Percentiles rank a stretch among this genome's conserved stretches.
Conservation (phyloP, 352 stramenopile genomes). For the Globisporangium nunn region DNA sequence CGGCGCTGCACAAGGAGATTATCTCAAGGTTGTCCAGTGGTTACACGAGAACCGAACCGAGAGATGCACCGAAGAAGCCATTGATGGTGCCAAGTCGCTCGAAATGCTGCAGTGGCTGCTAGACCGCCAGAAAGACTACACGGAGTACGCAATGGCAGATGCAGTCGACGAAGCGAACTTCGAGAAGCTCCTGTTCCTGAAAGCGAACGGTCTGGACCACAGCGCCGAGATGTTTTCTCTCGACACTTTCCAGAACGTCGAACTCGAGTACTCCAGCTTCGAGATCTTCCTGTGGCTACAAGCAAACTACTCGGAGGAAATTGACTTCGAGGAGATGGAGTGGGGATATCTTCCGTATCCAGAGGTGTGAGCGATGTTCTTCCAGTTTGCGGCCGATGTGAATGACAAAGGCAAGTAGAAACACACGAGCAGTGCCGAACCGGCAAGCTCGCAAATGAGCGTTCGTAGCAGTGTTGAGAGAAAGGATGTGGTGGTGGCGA, state of each 20-base stretch:
- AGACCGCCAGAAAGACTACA: slow-evolving; percentile 1
- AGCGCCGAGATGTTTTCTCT: background rate
- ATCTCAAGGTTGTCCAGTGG: slow-evolving; percentile 1
- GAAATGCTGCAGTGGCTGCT: background rate
- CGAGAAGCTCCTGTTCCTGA: slow-evolving; percentile 1
- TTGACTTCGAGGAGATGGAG: background rate
- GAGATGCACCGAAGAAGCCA: background rate
- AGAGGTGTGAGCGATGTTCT: background rate
- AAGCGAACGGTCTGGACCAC: background rate
- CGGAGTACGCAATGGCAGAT: slow-evolving; percentile 10
- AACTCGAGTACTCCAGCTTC: background rate
- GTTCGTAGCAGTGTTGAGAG: no score
- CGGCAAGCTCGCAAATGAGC: no score
- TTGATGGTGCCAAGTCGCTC: background rate
- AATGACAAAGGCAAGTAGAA: no score
- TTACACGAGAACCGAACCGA: background rate
- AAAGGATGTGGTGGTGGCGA: no score
- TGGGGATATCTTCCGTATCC: background rate
- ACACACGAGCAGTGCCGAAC: no score
- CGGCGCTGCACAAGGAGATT: background rate
- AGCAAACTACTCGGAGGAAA: background rate
- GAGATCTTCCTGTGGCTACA: background rate
- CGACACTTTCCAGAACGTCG: background rate
- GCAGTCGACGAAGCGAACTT: background rate
- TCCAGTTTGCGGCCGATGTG: background rate